Percentiles rank a stretch among this genome's conserved stretches.
Conservation (phyloP, 768 basidiomycete species). For the Erythrobasidium yunnanense region DNA sequence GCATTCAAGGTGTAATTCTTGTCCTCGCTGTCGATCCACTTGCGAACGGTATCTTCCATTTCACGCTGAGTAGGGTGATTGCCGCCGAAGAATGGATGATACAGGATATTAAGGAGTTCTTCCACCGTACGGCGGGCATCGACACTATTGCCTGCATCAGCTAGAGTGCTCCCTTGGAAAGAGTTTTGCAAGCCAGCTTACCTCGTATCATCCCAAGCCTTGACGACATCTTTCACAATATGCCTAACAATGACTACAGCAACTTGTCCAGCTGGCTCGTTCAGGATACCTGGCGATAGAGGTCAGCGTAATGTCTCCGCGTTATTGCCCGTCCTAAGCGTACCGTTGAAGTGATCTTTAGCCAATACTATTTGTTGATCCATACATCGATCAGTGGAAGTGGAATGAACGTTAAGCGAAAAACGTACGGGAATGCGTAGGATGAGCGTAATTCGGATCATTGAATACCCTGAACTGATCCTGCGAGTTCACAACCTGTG, state of each 20-base stretch:
- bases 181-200: slow-evolving; percentile 51
- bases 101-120: slow-evolving; percentile 54
- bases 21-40: slow-evolving; percentile 50
- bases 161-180: neutral
- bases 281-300: slow-evolving; percentile 3
- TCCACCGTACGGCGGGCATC: neutral
- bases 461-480: slow-evolving; percentile 54
- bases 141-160: neutral
- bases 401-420: slow-evolving; percentile 8
- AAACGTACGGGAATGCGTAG: slow-evolving; percentile 32
- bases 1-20: slow-evolving; percentile 50
- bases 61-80: slow-evolving; percentile 58
- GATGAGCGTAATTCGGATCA: slow-evolving; percentile 47
- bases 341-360: slow-evolving; percentile 22
- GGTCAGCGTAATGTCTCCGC: too few relatives aligned
- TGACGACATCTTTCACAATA: slow-evolving; percentile 43
- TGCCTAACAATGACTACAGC: slow-evolving; percentile 42
- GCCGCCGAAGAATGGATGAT: slow-evolving; percentile 75
- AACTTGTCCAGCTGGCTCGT: slow-evolving; percentile 41
- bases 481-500: slow-evolving; percentile 48
- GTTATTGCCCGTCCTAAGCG: slow-evolving; percentile 48
- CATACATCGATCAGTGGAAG: slow-evolving; percentile 21
- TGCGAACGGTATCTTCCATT: slow-evolving; percentile 56
- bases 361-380: neutral
- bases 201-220: slow-evolving; percentile 47